phyloP scores from a whole-genome alignment of 345 rosid genomes.

The Murraya koenigii region DNA sequence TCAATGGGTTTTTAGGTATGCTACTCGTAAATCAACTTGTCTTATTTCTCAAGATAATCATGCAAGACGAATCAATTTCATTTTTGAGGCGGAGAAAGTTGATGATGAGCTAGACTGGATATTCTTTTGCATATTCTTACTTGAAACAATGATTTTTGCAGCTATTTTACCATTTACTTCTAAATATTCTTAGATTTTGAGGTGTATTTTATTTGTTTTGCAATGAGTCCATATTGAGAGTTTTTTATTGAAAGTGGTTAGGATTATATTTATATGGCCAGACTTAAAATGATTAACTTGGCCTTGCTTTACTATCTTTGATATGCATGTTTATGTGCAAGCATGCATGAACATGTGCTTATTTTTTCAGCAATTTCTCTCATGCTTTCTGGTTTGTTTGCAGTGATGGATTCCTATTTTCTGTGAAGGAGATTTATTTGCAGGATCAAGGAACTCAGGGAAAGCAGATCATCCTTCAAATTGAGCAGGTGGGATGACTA shows the following conservation, averaged over 20 bases:
- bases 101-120: no score
- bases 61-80: no score
- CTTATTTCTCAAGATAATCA: no score
- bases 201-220: background rate
- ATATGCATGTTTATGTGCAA: background rate
- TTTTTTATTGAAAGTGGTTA: background rate
- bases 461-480: slow-evolving; percentile 63
- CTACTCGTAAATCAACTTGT: no score
- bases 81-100: background rate
- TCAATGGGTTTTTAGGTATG: background rate
- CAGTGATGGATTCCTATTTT: slow-evolving; percentile 81
- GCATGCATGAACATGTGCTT: background rate
- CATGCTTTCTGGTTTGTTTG: background rate
- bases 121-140: background rate
- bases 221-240: background rate
- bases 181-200: background rate
- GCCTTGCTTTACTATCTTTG: no score
- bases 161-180: background rate
- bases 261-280: background rate
- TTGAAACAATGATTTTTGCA: no score
- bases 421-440: slow-evolving; percentile 82
- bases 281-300: background rate
- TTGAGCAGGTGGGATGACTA: slow-evolving; percentile 58
- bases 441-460: slow-evolving; percentile 74
- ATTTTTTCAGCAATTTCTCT: background rate